A percentile compares a stretch with the other conserved stretches of the same genome.
These are phyloP conservation scores for Epichloe sp. DNA, from an alignment of 2,329 filamentous ascomycete species.

Conservation along the genomic window DNA sequence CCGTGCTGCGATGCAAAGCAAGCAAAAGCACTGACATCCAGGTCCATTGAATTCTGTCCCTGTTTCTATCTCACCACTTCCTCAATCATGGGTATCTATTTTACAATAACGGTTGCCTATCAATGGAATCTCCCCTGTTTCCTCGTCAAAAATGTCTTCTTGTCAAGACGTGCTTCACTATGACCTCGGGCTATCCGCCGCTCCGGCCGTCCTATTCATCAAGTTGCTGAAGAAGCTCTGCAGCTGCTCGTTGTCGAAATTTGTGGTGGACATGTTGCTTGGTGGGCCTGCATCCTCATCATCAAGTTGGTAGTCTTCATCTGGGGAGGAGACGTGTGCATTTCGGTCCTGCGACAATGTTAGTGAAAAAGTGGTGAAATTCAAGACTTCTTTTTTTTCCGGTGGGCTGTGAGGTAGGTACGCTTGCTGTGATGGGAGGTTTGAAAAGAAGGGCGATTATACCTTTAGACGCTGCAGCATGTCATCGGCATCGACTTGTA, in stretches of 20 bases:
- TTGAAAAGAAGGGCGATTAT: neutral
- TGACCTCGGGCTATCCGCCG: slow-evolving; percentile 11
- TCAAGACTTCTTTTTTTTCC: neutral
- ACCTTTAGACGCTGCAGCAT: slow-evolving; percentile 82
- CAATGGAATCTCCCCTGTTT: neutral
- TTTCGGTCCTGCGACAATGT: slow-evolving; percentile 38
- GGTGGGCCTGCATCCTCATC: slow-evolving; percentile 24
- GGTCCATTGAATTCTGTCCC: no score
- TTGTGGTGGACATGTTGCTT: slow-evolving; percentile 29
- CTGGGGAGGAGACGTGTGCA: slow-evolving; percentile 34
- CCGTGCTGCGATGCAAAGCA: no score
- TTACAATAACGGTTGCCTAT: slow-evolving; percentile 16
- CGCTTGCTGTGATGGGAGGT: neutral
- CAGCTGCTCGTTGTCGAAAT: slow-evolving; percentile 40
- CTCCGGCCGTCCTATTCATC: slow-evolving; percentile 38
- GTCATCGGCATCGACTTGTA: slow-evolving; percentile 89
- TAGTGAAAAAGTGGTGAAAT: slow-evolving; percentile 6
- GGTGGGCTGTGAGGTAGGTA: neutral
- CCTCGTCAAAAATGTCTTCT: neutral
- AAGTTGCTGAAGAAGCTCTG: slow-evolving; percentile 47
- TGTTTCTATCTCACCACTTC: neutral
- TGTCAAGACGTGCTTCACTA: neutral
- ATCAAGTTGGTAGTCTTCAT: slow-evolving; percentile 18
- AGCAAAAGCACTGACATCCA: no score
- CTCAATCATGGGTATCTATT: slow-evolving; percentile 28